Evolutionary conservation across 371 early-diverging fungal genomes (phyloP).

Genomic region (Mucor sp.): DNA sequence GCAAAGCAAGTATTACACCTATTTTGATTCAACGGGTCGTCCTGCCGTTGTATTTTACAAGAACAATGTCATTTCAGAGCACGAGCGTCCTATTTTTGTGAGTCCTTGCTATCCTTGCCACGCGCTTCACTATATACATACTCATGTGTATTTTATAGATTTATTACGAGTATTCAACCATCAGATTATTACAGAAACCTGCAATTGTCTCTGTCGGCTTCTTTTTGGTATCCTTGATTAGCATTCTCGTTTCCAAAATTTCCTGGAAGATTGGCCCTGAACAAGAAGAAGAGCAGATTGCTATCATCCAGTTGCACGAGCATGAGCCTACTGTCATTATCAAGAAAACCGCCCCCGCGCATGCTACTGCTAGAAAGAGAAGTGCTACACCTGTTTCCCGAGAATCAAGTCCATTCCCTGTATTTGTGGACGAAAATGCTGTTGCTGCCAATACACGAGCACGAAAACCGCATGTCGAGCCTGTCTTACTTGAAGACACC

Average conservation of each 20-base stretch:
- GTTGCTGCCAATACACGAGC: not conserved
- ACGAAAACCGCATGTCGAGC: not conserved
- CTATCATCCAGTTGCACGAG: not conserved
- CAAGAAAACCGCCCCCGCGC: not conserved
- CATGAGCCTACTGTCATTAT: not conserved
- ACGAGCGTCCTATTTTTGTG: conserved; percentile 41
- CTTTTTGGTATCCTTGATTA: not conserved
- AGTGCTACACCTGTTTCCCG: not conserved
- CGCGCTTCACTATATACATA: no score
- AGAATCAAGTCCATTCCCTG: not conserved
- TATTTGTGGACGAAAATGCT: not conserved
- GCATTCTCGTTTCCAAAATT: not conserved
- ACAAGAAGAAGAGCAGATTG: not conserved
- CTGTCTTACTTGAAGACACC: not conserved
- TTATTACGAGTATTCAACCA: not conserved
- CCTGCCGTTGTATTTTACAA: conserved; percentile 58
- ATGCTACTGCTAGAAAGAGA: not conserved
- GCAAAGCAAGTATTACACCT: conserved; percentile 51
- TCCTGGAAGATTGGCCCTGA: not conserved
- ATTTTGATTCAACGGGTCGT: conserved; percentile 73
- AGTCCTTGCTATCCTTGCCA: no score
- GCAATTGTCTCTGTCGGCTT: not conserved
- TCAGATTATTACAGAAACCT: not conserved
- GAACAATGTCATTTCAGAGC: conserved; percentile 62
- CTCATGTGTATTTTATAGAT: not conserved